Base-by-base conservation (phyloP, 371 early-diverging fungal genomes). In the Actinomucor elegans region DNA sequence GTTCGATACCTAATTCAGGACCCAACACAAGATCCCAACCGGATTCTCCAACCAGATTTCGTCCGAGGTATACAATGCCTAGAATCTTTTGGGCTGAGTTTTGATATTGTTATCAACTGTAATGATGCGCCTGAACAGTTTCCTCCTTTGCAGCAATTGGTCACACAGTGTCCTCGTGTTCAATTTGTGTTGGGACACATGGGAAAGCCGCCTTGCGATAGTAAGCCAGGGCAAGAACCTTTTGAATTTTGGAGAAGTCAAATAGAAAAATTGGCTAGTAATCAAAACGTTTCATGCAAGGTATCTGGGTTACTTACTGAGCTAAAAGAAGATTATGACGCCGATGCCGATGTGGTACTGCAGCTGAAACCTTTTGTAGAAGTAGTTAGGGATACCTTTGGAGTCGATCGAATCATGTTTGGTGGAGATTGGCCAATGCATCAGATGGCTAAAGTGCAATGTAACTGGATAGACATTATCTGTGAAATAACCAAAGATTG, bases 171-270 rank as follows among this genome's bases (percentile, higher is more conserved):
- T 36, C 77, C 77, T 8, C 34, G 57, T 17, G 66, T 71, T n/a
- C 59, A 48, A 34, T 73, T 77, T 50, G 55, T 77, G 9, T 45
- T 77, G 32, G 77, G 73, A 44, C 77, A 77, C 54, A 73, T 73
- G 72, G 77, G 59, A 11, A 77, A 77, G 43, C 77, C 77, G 8
- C 77, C 77, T 18, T 71, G 74, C 46, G 55, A 71, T 47, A 55
- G 54, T 18, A 36, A 50, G 7, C 66, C 69, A 14, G 66, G 69
- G 8, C 53, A 62, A 7, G 33, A 41, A 20, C 48, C 36, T 11
- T 77, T 69, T 48, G 66, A 64, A 29, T 58, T 48, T 8, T 73
- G 73, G 74, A 58, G 50, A 33, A 27, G 32, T 18, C 52, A 70
- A 34, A 62, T 77, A 44, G 7, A 44, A 1, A 32, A 50, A 7